Conservation (phyloP, 495 filamentous ascomycete species). For the Hapsidospora chrysogenum region DNA sequence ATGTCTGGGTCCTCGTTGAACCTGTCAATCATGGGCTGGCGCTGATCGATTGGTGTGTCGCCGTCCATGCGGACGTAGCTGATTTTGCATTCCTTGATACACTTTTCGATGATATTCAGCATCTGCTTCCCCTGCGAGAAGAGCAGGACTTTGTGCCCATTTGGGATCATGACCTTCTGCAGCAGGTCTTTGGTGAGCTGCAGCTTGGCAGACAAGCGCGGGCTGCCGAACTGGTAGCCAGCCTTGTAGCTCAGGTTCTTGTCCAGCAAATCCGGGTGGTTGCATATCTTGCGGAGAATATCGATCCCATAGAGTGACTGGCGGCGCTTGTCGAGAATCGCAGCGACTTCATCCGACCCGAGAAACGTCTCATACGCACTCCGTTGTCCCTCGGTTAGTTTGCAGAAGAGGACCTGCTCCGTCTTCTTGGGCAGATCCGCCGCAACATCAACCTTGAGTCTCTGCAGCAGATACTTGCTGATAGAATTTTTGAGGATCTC, state of each 20-base stretch:
- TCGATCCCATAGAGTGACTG: conserved; percentile 80
- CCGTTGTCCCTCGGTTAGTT: conserved; percentile 61
- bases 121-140: conserved; percentile 87
- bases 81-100: conserved; percentile 47
- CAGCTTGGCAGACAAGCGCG: conserved; percentile 80
- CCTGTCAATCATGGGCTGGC: conserved; percentile 71
- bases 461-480: conserved; percentile 80
- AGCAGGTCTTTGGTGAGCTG: conserved; percentile 64
- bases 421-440: conserved; percentile 86
- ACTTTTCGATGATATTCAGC: conserved; percentile 80
- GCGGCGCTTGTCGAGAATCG: conserved; percentile 54
- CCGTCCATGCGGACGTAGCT: conserved; percentile 88
- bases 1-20: conserved; percentile 72
- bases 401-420: conserved; percentile 91
- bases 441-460: conserved; percentile 86
- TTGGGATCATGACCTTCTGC: conserved; percentile 67
- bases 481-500: conserved; percentile 83
- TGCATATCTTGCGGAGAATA: conserved; percentile 88
- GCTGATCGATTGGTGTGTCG: conserved; percentile 61
- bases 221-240: conserved; percentile 55
- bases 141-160: conserved; percentile 78
- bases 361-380: conserved; percentile 66
- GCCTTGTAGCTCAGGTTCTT: conserved; percentile 39
- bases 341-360: conserved; percentile 62
- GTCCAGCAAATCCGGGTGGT: conserved; percentile 78